phyloP scores from a whole-genome alignment of 2,329 filamentous ascomycete genomes.

The Westerdykella sp. region DNA sequence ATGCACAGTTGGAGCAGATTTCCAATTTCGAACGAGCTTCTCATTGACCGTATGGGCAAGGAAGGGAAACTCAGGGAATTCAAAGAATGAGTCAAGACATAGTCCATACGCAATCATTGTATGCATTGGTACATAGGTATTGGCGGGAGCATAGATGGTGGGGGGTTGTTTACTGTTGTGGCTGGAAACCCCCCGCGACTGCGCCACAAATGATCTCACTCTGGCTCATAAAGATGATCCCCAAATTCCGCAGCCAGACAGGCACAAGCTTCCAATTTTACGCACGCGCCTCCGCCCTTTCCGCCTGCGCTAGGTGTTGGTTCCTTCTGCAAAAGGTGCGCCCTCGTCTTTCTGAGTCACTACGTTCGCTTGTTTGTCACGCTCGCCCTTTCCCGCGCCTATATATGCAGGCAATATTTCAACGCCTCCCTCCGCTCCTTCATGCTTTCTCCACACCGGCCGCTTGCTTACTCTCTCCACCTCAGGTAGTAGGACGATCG shows the following conservation, averaged over 20 bases:
- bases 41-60: no score
- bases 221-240: background rate
- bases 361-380: background rate
- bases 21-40: no score
- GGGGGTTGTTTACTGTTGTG: no score
- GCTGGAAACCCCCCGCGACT: background rate
- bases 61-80: no score
- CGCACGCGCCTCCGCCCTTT: slow-evolving; percentile 8
- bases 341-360: slow-evolving; percentile 16
- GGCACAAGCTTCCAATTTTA: background rate
- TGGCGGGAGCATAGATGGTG: no score
- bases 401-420: slow-evolving; percentile 13
- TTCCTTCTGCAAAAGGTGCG: slow-evolving; percentile 4
- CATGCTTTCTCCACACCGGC: slow-evolving; percentile 6
- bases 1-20: no score
- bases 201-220: background rate
- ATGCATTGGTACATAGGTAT: no score
- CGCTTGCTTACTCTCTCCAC: slow-evolving; percentile 11
- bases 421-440: slow-evolving; percentile 10
- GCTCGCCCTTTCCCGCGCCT: slow-evolving; percentile 11
- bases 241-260: background rate
- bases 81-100: no score
- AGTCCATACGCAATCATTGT: no score
- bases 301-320: background rate
- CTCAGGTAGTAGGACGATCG: slow-evolving; percentile 10